Evolutionary conservation across 140 eudicot genomes (phyloP).

Genomic region (Erigeron philadelphicus): DNA sequence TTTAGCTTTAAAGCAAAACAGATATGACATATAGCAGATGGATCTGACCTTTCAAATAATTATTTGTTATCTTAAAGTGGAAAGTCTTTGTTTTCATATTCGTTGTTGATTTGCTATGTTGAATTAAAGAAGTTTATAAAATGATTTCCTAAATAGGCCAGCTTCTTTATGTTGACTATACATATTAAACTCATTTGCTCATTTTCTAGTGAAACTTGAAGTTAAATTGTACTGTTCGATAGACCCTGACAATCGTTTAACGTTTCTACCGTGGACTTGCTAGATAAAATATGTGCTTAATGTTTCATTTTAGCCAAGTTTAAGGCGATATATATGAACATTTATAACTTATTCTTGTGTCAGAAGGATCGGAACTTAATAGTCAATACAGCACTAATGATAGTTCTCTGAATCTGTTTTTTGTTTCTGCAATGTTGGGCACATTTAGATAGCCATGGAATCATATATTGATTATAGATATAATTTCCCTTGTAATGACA

Average conservation of each 20-base stretch:
- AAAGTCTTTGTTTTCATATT: conserved; percentile 16
- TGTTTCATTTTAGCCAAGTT: background rate
- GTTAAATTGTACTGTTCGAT: background rate
- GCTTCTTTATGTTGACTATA: conserved; percentile 2
- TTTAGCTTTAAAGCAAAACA: conserved; percentile 13
- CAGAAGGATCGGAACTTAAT: background rate
- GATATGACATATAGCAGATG: conserved; percentile 25
- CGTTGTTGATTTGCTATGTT: conserved; percentile 13
- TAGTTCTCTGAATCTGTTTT: conserved; percentile 14
- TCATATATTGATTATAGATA: conserved; percentile 5
- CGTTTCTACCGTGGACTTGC: background rate
- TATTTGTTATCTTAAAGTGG: conserved; percentile 13
- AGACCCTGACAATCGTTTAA: background rate
- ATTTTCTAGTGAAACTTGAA: conserved; percentile 10
- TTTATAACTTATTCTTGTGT: background rate
- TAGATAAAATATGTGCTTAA: background rate
- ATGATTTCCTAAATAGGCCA: conserved; percentile 11
- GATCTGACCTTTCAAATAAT: conserved; percentile 22
- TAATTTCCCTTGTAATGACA: background rate
- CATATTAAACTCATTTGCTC: conserved; percentile 8
- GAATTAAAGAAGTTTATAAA: conserved; percentile 15
- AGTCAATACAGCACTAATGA: background rate
- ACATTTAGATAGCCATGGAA: conserved; percentile 9
- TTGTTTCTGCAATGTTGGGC: background rate
- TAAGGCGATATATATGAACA: background rate